phyloP scores from a whole-genome alignment of 805 yeast genomes.

The Aciculoconidium aculeatum region DNA sequence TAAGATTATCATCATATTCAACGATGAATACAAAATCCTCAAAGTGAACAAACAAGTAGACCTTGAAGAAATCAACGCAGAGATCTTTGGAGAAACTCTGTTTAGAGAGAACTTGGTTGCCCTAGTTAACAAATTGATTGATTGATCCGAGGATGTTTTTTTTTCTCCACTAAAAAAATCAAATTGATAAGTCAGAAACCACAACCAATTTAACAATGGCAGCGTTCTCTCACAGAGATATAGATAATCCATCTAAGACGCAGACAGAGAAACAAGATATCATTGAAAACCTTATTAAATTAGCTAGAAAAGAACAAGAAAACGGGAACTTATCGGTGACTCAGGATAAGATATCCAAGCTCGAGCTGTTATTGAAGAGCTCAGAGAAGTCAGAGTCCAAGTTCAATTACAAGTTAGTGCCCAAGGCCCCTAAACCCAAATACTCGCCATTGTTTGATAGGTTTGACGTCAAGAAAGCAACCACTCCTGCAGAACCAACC shows the following conservation, averaged over 20 bases:
- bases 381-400: slow-evolving; percentile 4
- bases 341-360: slow-evolving; percentile 28
- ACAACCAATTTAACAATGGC: slow-evolving; percentile 1
- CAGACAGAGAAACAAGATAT: slow-evolving; percentile 16
- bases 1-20: slow-evolving; percentile 1
- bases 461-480: slow-evolving; percentile 18
- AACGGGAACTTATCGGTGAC: slow-evolving; percentile 34
- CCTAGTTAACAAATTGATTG: not conserved
- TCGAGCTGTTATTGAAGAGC: slow-evolving; percentile 20
- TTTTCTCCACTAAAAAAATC: slow-evolving; percentile 1
- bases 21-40: not conserved
- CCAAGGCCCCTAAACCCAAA: slow-evolving; percentile 23
- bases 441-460: slow-evolving; percentile 31
- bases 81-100: slow-evolving; percentile 1
- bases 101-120: slow-evolving; percentile 4
- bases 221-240: slow-evolving; percentile 1
- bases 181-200: too few relatives aligned
- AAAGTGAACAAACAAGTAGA: slow-evolving; percentile 1
- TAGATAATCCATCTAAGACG: slow-evolving; percentile 1
- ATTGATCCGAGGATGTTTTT: not conserved
- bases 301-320: slow-evolving; percentile 33
- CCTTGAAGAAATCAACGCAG: slow-evolving; percentile 1
- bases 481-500: slow-evolving; percentile 1
- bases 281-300: slow-evolving; percentile 20
- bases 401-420: slow-evolving; percentile 9